Percentiles rank a stretch among this genome's conserved stretches.
phyloP scores from a whole-genome alignment of 179 eudicot species.

The Silene noctiflora region DNA sequence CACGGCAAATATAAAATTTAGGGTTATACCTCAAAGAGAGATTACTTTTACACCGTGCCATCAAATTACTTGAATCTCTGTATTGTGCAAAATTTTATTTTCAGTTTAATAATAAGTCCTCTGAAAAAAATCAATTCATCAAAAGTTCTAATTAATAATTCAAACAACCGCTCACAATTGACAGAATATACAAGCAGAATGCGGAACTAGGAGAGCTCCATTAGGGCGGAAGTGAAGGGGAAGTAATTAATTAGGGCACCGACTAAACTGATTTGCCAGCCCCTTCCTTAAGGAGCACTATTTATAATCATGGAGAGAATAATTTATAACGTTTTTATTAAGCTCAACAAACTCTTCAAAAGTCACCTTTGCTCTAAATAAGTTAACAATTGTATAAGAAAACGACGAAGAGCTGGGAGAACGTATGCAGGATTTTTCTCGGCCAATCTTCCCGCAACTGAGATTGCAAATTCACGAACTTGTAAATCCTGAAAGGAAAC shows the following conservation, averaged over 20 bases:
- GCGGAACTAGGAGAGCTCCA: background rate
- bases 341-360: background rate
- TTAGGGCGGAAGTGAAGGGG: background rate
- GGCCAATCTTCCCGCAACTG: constrained; percentile 88
- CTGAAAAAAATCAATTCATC: background rate
- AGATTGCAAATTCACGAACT: constrained; percentile 84
- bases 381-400: constrained; percentile 85
- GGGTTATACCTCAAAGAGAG: constrained; percentile 4
- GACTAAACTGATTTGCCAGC: background rate
- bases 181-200: background rate
- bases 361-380: constrained; percentile 86
- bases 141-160: background rate
- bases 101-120: background rate
- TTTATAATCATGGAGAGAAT: background rate
- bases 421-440: constrained; percentile 99
- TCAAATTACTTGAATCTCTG: background rate
- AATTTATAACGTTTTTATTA: background rate
- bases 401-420: constrained; percentile 98
- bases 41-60: background rate
- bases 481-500: constrained; percentile 62
- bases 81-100: background rate
- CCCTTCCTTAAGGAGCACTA: background rate
- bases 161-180: constrained; percentile 10
- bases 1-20: constrained; percentile 25
- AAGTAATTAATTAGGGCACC: constrained; percentile 7